A percentile compares a stretch with the other conserved stretches of the same genome.
phyloP scores from a whole-genome alignment of 2,329 filamentous ascomycete genomes.

The Fusarium kyushuense region DNA sequence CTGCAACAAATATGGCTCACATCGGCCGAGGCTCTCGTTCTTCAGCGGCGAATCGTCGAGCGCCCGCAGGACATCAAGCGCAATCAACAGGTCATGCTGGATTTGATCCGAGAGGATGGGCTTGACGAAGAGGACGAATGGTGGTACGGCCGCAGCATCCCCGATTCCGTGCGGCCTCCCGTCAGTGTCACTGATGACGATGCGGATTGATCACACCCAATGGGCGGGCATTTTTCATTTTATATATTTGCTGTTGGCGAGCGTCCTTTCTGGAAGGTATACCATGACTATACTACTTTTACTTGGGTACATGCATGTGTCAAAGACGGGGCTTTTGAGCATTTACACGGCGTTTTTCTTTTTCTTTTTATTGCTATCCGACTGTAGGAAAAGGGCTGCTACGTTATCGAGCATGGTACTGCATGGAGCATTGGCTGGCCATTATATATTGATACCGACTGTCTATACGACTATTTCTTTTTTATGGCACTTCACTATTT shows the following conservation, averaged over 20 bases:
- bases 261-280: conserved; percentile 28
- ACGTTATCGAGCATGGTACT: conserved; percentile 35
- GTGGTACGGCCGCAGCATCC: conserved; percentile 67
- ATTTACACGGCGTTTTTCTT: conserved; percentile 49
- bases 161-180: conserved; percentile 67
- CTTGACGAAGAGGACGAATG: conserved; percentile 71
- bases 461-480: conserved; percentile 36
- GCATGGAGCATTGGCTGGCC: conserved; percentile 37
- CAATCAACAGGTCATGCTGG: conserved; percentile 71
- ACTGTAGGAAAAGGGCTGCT: conserved; percentile 38
- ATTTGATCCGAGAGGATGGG: conserved; percentile 73
- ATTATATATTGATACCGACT: conserved; percentile 45
- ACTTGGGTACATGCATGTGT: conserved; percentile 39
- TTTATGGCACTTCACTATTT: conserved; percentile 4
- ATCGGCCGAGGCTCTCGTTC: conserved; percentile 71
- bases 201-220: conserved; percentile 49
- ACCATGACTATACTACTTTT: conserved; percentile 26
- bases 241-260: conserved; percentile 31
- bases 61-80: conserved; percentile 71
- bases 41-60: conserved; percentile 69
- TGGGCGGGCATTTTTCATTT: conserved; percentile 25
- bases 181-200: conserved; percentile 65
- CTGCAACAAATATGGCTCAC: conserved; percentile 72
- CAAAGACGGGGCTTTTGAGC: conserved; percentile 47
- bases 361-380: conserved; percentile 17